These are phyloP conservation scores for Teunomyces gatunensis DNA, from an alignment of 805 yeast genomes.

Conservation along the genomic window DNA sequence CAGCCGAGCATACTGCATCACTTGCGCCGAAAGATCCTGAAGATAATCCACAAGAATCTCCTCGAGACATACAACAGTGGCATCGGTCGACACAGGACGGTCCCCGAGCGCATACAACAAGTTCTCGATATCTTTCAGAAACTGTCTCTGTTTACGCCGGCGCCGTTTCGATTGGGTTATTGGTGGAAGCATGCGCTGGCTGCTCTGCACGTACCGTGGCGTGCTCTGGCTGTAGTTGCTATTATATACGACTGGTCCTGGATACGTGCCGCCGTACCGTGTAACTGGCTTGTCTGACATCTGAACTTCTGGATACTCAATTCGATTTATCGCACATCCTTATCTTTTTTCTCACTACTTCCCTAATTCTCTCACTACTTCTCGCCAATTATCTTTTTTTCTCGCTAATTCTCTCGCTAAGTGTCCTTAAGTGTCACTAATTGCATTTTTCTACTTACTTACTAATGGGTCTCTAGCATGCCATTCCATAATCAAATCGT, in stretches of 20 bases:
- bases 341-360: neutral
- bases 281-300: neutral
- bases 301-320: no score
- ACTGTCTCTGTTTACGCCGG: conserved; percentile 34
- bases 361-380: no score
- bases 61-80: conserved; percentile 38
- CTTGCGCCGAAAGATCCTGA: conserved; percentile 32
- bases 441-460: neutral
- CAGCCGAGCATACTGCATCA: conserved; percentile 31
- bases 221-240: neutral
- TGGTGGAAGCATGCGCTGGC: conserved; percentile 6
- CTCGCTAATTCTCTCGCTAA: no score
- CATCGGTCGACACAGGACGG: conserved; percentile 37
- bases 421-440: no score
- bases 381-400: no score
- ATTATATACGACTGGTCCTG: neutral
- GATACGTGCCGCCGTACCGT: neutral
- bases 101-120: conserved; percentile 42
- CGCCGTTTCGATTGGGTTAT: conserved; percentile 13
- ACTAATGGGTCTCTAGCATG: conserved; percentile 55
- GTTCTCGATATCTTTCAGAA: conserved; percentile 41
- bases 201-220: neutral
- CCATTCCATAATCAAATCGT: conserved; percentile 83
- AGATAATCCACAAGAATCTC: conserved; percentile 38
- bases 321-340: no score